Evolutionary conservation across 1,284 basidiomycete genomes (phyloP).

Genomic region (Tilletia walkeri): DNA sequence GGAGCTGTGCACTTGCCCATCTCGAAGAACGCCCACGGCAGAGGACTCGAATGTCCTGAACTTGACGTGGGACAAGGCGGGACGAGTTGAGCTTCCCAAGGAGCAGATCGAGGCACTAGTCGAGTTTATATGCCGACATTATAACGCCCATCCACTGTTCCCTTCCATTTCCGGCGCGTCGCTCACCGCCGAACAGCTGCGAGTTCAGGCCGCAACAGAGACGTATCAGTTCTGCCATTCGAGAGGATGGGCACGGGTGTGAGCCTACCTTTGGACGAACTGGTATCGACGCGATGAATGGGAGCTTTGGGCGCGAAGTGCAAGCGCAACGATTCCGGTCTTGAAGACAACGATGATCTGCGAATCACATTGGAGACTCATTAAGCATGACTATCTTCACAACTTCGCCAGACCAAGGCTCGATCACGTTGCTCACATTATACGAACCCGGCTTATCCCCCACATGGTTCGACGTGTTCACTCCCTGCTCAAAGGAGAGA

Average conservation of each 20-base stretch:
- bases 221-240: background rate
- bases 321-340: background rate
- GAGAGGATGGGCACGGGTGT: background rate
- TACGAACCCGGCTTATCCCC: background rate
- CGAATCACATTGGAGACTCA: background rate
- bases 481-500: background rate
- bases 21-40: too few relatives aligned
- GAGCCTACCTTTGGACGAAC: background rate
- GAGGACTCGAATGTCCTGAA: too few relatives aligned
- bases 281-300: background rate
- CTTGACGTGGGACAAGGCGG: too few relatives aligned
- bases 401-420: background rate
- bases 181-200: background rate
- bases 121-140: too few relatives aligned
- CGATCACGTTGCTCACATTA: background rate
- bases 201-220: background rate
- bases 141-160: background rate
- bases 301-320: background rate
- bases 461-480: background rate
- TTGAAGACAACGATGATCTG: slow-evolving; percentile 4
- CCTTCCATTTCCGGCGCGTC: background rate
- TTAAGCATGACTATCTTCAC: slow-evolving; percentile 2
- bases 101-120: too few relatives aligned
- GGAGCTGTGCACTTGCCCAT: too few relatives aligned
- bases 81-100: too few relatives aligned